A percentile compares a stretch with the other conserved stretches of the same genome.
Evolutionary conservation across 1,284 basidiomycete genomes (phyloP).

Genomic region (Fistulina hepatica): DNA sequence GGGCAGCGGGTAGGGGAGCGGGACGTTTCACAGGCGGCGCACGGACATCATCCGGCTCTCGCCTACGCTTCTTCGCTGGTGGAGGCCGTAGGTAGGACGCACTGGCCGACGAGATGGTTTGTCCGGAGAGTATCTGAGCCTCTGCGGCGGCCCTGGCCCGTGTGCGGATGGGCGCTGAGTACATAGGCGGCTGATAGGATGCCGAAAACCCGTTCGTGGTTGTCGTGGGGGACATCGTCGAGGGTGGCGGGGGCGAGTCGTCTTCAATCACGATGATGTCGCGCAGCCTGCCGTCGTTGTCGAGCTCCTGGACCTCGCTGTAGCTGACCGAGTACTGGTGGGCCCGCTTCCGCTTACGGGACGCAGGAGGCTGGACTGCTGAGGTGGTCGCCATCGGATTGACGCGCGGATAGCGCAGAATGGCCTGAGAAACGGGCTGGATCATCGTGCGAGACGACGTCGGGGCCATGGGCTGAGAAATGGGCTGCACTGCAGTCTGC

Average conservation of each 20-base stretch:
- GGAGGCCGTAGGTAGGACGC: too few relatives aligned
- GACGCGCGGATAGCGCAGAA: too few relatives aligned
- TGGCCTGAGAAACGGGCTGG: too few relatives aligned
- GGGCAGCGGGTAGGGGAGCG: conserved; percentile 34
- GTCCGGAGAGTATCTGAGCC: conserved; percentile 59
- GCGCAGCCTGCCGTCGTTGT: conserved; percentile 57
- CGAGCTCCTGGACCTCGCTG: conserved; percentile 75
- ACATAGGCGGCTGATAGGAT: conserved; percentile 68
- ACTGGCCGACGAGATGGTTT: conserved; percentile 44
- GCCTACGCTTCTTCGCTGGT: conserved; percentile 66
- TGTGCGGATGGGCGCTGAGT: conserved; percentile 62
- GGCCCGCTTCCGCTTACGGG: conserved; percentile 73
- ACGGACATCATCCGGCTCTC: conserved; percentile 61
- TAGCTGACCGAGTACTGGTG: conserved; percentile 72
- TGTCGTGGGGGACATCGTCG: conserved; percentile 60
- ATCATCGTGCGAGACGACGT: too few relatives aligned
- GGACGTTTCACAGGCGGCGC: conserved; percentile 52
- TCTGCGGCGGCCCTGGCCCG: conserved; percentile 74
- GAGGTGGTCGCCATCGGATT: too few relatives aligned
- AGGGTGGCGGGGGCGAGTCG: conserved; percentile 59
- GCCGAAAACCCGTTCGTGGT: conserved; percentile 58
- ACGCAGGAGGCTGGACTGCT: too few relatives aligned
- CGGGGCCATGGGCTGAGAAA: too few relatives aligned
- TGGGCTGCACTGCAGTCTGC: too few relatives aligned
- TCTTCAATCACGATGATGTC: conserved; percentile 85